These are phyloP conservation scores for Blastomyces percursus DNA, from an alignment of 2,329 filamentous ascomycete species.

Conservation along the genomic window DNA sequence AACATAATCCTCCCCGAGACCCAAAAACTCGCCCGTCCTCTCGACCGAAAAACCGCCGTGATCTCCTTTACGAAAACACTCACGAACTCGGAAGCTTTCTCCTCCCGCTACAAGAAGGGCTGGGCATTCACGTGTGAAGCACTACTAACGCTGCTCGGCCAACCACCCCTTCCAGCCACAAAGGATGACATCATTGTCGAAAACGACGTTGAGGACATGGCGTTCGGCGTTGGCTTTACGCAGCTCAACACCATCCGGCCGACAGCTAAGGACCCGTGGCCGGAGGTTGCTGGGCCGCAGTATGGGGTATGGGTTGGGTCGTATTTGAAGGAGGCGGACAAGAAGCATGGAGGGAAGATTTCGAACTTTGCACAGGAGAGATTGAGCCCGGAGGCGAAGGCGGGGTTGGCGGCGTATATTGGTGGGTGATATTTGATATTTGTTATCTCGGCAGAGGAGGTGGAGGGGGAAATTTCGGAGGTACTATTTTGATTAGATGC, in stretches of 20 bases:
- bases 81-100: constrained; percentile 74
- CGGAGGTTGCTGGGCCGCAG: constrained; percentile 69
- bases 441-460: not conserved
- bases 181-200: constrained; percentile 72
- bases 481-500: not conserved
- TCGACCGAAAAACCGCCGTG: constrained; percentile 87
- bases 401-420: constrained; percentile 40
- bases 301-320: constrained; percentile 70
- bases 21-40: constrained; percentile 72
- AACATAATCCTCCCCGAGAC: constrained; percentile 79
- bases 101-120: constrained; percentile 69
- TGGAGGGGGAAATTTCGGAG: not conserved
- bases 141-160: constrained; percentile 79
- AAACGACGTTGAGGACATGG: constrained; percentile 85
- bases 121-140: constrained; percentile 85
- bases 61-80: constrained; percentile 89
- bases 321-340: constrained; percentile 68
- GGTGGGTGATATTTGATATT: constrained; percentile 9
- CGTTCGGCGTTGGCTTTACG: constrained; percentile 91
- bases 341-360: constrained; percentile 59
- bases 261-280: constrained; percentile 65
- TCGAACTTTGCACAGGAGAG: constrained; percentile 60
- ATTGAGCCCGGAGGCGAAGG: constrained; percentile 50
- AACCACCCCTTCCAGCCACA: constrained; percentile 63
- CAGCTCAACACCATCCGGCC: constrained; percentile 82